Base-by-base conservation (phyloP, 768 basidiomycete genomes). In the Pisolithus orientalis region DNA sequence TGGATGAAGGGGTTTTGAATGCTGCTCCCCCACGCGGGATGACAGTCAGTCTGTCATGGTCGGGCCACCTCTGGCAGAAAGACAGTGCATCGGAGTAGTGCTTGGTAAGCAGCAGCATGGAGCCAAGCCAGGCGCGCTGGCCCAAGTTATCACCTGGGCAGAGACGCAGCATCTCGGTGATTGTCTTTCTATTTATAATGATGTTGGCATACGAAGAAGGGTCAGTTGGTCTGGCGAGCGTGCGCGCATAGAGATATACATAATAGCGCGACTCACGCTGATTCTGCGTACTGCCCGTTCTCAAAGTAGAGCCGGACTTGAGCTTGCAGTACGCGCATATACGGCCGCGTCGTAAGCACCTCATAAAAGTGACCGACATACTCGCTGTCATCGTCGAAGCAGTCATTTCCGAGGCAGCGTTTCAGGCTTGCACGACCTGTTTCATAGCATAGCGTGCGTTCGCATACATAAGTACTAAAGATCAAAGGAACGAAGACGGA, bases 291-390 rank as follows among this genome's bases (percentile, higher is more conserved):
- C 14, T 65, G 56, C 37, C 61, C 56, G 11, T 58, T 62, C 44
- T 72, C 69, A 50, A 71, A 66, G 40, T 69, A 67, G 3, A 70
- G 29, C 0, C 70, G 63, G 0, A 72, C 71, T 8, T 71, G 62
- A 1, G 71, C 70, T 50, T 71, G 69, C 7, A 76, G 60, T 7
- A 75, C 63, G 8, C 75, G 72, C 72, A 77, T 76, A 55, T 77
- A 76, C 6, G 74, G 76, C 0, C 75, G 65, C 6, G 75, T 75
- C 53, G 70, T 66, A 6, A 72, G 40, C 7, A 75, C 59, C 14
- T 54, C 53, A 68, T 69, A 72, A 56, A 74, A 78, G 6, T 59
- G 54, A 8, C 72, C 73, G 5, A 71, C 70, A 25, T 61, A 48
- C 7, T 62, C 55, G 6, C 69, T 59, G n/a, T 58, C 58, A 48